These are phyloP conservation scores for Calonectria hawksworthii DNA, from an alignment of 2,329 filamentous ascomycete genomes.

Conservation along the genomic window DNA sequence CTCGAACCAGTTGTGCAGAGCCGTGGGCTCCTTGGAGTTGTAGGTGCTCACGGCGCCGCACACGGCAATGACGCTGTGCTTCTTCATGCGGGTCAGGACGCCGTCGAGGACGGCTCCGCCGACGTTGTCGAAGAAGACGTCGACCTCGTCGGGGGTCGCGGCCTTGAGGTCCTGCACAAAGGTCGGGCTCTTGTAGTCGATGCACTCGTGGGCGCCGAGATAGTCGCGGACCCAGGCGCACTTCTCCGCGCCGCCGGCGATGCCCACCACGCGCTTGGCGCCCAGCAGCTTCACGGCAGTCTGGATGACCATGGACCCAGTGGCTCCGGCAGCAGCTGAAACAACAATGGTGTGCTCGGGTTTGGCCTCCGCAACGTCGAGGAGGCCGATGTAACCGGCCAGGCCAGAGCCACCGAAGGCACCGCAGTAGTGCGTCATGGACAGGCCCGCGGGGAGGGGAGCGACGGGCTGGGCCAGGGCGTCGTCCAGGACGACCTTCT, in stretches of 20 bases:
- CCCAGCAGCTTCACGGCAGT: constrained; percentile 46
- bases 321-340: constrained; percentile 47
- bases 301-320: constrained; percentile 48
- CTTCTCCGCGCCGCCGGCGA: constrained; percentile 46
- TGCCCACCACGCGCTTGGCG: constrained; percentile 47
- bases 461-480: constrained; percentile 42
- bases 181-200: constrained; percentile 49
- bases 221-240: constrained; percentile 45
- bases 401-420: constrained; percentile 47
- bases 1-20: constrained; percentile 47
- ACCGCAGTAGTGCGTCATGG: constrained; percentile 46
- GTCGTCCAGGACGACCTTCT: constrained; percentile 44
- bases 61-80: constrained; percentile 42
- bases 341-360: constrained; percentile 47
- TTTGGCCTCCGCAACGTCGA: constrained; percentile 43
- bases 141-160: constrained; percentile 46
- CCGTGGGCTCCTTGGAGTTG: constrained; percentile 46
- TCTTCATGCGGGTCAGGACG: constrained; percentile 47
- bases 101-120: constrained; percentile 44
- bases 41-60: constrained; percentile 46
- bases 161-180: constrained; percentile 45
- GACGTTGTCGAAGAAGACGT: constrained; percentile 49
- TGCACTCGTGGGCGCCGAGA: constrained; percentile 45
- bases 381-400: constrained; percentile 44
- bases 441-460: constrained; percentile 42